Evolutionary conservation across 495 filamentous ascomycete genomes (phyloP), one percentile per base, ranked within the genome.

Genomic region (Trichoderma erinaceum): DNA sequence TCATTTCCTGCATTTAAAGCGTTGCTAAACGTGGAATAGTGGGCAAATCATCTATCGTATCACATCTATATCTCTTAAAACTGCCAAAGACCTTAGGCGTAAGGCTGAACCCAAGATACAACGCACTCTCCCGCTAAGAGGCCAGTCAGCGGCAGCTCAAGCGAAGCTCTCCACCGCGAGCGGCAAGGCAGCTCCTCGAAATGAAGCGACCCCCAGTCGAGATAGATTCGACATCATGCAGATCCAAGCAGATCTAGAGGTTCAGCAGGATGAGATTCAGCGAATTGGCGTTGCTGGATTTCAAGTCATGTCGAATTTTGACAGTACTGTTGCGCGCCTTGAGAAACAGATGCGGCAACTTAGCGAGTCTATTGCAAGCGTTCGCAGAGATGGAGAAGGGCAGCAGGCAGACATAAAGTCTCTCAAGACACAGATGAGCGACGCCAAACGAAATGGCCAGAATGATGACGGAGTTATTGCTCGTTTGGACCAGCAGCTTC

Each of bases 231-330:
- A 76, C 32, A 25, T 74, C 21, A 18, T 70, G 15, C 63, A 72
- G 18, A 63, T 74, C 13, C 68, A 73, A 38, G 32, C 69, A 29
- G 71, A 79, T 2, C 32, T 81, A 11, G 58, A 75, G 21, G 32
- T 63, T n/a, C 76, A 79, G 46, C 69, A 70, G 58, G 74, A 74
- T 63, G 72, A 77, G 41, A 73, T 76, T 56, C 70, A 77, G 48
- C 70, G 73, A 25, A 72, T 81, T 21, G 72, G 76, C 67, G 73
- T 64, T 46, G 73, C 73, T 21, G 76, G 76, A 11, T 72, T 70
- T 67, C 75, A 73, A 12, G 71, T 77, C 15, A 72, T 77, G 27
- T 73, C 75, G 4, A 73, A 71, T 1, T 71, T 81, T 32, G 72
- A 78, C 29, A 74, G 67, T 13, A 61, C 73, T 21, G 70, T 76